Evolutionary conservation across 1,139 yeast genomes (phyloP).

Genomic region (Lipomyces yarrowii): DNA sequence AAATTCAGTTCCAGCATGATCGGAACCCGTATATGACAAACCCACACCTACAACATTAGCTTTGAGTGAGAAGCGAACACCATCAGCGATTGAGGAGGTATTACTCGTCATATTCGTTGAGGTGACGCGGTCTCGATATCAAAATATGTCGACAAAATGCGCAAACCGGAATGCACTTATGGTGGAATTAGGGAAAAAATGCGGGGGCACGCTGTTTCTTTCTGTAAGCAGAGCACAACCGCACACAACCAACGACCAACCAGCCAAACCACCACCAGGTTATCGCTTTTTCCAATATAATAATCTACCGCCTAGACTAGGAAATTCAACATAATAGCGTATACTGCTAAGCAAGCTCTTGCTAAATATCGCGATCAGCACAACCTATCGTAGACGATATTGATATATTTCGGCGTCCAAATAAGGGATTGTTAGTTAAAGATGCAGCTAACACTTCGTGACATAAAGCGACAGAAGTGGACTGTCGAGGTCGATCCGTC

Average conservation of each 20-base stretch:
- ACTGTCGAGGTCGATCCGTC: slow-evolving; percentile 72
- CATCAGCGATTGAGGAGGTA: not conserved
- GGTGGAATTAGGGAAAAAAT: not conserved
- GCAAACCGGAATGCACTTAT: not conserved
- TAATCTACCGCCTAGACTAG: not conserved
- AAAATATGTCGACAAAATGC: not conserved
- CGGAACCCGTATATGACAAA: not conserved
- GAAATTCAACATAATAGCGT: not conserved
- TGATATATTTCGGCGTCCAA: not conserved
- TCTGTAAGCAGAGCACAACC: not conserved
- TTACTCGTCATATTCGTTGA: not conserved
- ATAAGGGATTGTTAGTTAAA: not conserved
- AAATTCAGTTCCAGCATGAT: not conserved
- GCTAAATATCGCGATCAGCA: not conserved
- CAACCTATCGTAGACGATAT: not conserved
- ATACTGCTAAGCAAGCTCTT: not conserved
- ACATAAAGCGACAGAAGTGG: slow-evolving; percentile 88
- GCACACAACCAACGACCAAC: not conserved
- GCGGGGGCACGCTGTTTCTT: not conserved
- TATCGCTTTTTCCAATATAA: not conserved
- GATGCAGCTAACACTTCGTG: slow-evolving; percentile 86
- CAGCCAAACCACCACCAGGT: not conserved
- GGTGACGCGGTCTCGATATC: not conserved
- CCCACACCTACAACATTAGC: not conserved
- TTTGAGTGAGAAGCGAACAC: not conserved